These are phyloP conservation scores for Lichtheimia corymbifera DNA, from an alignment of 371 early-diverging fungal genomes.

Conservation along the genomic window DNA sequence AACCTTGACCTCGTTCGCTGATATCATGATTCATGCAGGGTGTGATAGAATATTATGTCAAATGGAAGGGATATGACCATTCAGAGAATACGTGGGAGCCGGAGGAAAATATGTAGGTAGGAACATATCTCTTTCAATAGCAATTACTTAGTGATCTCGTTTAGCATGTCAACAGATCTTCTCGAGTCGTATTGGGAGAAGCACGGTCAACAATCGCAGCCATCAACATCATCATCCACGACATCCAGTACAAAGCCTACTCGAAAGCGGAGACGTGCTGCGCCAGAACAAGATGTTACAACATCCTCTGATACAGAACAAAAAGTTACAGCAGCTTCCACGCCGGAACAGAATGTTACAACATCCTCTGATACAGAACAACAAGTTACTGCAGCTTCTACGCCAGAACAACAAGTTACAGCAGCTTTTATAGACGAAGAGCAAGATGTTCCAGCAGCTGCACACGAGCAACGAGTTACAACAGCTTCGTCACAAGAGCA, in stretches of 20 bases:
- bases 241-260: neutral
- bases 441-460: too few species aligned
- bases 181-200: conserved; percentile 10
- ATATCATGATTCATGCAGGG: conserved; percentile 2
- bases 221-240: neutral
- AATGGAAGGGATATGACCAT: conserved; percentile 34
- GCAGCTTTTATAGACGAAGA: too few species aligned
- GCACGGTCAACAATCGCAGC: neutral
- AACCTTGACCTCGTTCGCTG: neutral
- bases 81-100: conserved; percentile 33
- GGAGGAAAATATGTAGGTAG: conserved; percentile 28
- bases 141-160: neutral
- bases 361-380: too few species aligned
- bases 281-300: too few species aligned
- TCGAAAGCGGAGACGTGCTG: neutral
- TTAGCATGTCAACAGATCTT: conserved; percentile 7
- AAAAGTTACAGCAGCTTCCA: too few species aligned
- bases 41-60: conserved; percentile 27
- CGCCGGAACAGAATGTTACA: too few species aligned
- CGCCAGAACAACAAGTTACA: too few species aligned
- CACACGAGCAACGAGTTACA: too few species aligned
- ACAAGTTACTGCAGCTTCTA: too few species aligned
- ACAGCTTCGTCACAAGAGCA: neutral
- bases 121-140: too few species aligned
- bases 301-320: too few species aligned